Base-by-base conservation (phyloP, 2,329 filamentous ascomycete genomes). In the Diaporthe ilicicola region DNA sequence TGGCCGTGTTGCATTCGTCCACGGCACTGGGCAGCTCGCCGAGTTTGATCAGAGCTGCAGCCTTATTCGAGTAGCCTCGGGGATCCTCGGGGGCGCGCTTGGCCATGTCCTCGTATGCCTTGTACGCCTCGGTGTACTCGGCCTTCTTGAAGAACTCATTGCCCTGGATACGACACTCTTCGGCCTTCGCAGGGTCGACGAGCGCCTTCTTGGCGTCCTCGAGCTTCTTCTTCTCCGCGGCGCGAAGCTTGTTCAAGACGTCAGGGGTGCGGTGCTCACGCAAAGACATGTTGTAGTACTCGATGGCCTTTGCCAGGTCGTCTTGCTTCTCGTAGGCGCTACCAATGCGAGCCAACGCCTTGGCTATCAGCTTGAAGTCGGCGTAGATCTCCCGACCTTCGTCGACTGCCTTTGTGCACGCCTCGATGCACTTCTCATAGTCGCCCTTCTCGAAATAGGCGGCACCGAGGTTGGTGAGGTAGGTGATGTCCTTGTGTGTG, bases 361-460 rank as follows among this genome's bases (percentile, higher is more conserved):
- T 98, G 79, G 97, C 95, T 75, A 99, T 95, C 79, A 95, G 88
- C 90, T 99, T 99, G 88, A 98, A 99, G 84, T 99, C 96, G 74
- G 96, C 95, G 70, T 94, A 92, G 76, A 97, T 91, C 77, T 92
- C 89, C 71, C 96, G 94, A 69, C 96, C 96, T 81, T 98, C 93
- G 76, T 97, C 92, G 67, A 97, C 89, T 13, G 97, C 96, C 84
- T 94, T 90, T 77, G 93, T 91, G 84, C 96, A 99, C 19, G 91
- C 85, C 77, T 97, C 93, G 74, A 99, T 94, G 75, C 92, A 91
- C 70, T 91, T 93, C 78, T 97, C 89, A 81, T 93, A 97, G 80
- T 98, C 96, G 70, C 94, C 95, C 87, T 98, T 98, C 82, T 99
- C 96, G 77, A 95, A 98, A 78, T 97, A 90, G 72, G 95, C 96